Base-by-base conservation (phyloP, 163 green algal species). In the Volvox carteri region DNA sequence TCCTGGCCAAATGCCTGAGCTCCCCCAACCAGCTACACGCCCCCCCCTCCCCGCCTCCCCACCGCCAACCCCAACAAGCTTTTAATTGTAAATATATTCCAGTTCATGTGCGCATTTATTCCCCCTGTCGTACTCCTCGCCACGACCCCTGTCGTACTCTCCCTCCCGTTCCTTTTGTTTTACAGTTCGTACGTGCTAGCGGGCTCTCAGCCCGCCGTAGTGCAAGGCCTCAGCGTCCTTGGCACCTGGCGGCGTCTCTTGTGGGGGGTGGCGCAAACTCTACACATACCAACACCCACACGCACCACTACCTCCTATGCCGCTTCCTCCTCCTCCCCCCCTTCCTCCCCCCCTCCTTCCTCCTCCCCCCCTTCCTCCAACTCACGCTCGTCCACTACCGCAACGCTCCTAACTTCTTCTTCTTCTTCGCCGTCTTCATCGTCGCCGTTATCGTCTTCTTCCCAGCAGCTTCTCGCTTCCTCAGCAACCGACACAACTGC, bases 161-260 rank as follows among this genome's bases (percentile, higher is more conserved):
- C 80, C 50, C 12, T 42, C 80, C 33, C 41, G 25, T 48, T 30
- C 72, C 44, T 28, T 68, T 41, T 3, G 33, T 37, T 18, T 19
- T 11, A 18, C 56, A 86, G 78, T 23, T 65, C 12, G 3, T 87
- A 75, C 50, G 37, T 88, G 33, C 48, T 88, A 23, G 83, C 67
- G 33, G 83, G 83, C 48, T 25, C 83, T 1, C 83, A 88, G 68
- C 2, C 67, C 44, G 83, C 67, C 0, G 0, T 74, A n/a, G 39
- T 88, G 21, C 42, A 87, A n/a, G 62, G 62, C 80, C 56, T 16
- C 18, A 42, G 44, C 1, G 80, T 87, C 16, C 23, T 68, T 0
- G 80, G 80, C 44, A 35, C 44, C 23, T 87, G 80, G 80, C 80
- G 80, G 14, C 80, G 80, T n/a, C 62, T 87, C 30, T 33, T 87